phyloP scores from a whole-genome alignment of 2,329 filamentous ascomycete genomes.

The Biscogniauxia marginata region DNA sequence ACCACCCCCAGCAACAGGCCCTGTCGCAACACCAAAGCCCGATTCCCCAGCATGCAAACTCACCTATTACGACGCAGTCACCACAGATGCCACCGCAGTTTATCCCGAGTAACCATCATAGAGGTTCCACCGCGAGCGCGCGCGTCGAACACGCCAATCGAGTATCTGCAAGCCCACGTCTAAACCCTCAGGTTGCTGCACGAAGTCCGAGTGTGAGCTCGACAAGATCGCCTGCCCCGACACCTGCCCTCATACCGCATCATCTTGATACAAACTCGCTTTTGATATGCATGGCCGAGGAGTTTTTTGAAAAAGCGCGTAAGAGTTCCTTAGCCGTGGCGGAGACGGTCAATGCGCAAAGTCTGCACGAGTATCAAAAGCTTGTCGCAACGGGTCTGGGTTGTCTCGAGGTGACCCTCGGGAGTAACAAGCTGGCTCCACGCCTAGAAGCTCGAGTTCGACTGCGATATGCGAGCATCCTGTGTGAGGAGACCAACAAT shows the following conservation, averaged over 20 bases:
- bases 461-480: constrained; percentile 67
- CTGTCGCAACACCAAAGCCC: constrained; percentile 13
- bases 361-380: constrained; percentile 66
- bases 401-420: constrained; percentile 69
- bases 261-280: constrained; percentile 54
- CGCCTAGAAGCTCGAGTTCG: constrained; percentile 68
- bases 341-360: constrained; percentile 46
- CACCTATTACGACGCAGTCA: constrained; percentile 27
- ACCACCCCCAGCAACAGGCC: constrained; percentile 10
- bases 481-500: constrained; percentile 76
- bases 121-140: constrained; percentile 14
- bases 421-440: constrained; percentile 58
- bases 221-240: constrained; percentile 31
- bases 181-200: constrained; percentile 26
- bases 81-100: constrained; percentile 26
- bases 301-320: constrained; percentile 69
- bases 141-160: constrained; percentile 28
- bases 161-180: constrained; percentile 33
- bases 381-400: constrained; percentile 70
- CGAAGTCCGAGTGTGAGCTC: constrained; percentile 35
- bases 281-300: constrained; percentile 70
- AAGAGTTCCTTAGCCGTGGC: constrained; percentile 49
- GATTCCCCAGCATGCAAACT: constrained; percentile 23
- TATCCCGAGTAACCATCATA: constrained; percentile 21
- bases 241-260: constrained; percentile 41